Evolutionary conservation across 2,329 filamentous ascomycete genomes (phyloP).

Genomic region (Fusarium bactridioides): DNA sequence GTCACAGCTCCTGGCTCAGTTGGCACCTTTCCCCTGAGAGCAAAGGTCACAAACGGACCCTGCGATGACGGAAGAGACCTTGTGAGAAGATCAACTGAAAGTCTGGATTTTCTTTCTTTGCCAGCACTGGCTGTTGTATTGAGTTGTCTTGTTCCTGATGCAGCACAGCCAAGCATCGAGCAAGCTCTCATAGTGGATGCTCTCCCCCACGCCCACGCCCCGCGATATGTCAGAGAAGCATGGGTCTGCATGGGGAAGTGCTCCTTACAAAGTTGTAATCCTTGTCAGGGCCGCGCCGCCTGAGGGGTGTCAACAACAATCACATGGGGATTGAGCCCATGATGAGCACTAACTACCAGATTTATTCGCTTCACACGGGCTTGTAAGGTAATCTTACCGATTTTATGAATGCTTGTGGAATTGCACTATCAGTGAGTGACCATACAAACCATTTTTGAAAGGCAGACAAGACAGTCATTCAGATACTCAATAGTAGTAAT

Average conservation of each 20-base stretch:
- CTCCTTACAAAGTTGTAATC: conserved; percentile 9
- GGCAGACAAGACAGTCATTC: background rate
- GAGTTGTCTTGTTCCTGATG: background rate
- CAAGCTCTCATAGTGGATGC: conserved; percentile 7
- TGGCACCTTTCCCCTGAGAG: background rate
- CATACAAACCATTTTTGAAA: conserved; percentile 3
- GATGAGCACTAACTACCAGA: conserved; percentile 13
- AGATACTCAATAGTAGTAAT: background rate
- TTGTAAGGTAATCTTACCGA: background rate
- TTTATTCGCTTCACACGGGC: conserved; percentile 1
- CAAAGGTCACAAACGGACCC: conserved; percentile 23
- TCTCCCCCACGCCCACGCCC: conserved; percentile 30
- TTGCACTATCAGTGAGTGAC: background rate
- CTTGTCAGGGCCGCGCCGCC: conserved; percentile 10
- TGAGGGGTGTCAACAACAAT: conserved; percentile 21
- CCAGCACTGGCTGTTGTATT: background rate
- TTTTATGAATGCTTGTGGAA: background rate
- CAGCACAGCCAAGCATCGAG: background rate
- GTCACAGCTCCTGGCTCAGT: background rate
- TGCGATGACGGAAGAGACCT: conserved; percentile 22
- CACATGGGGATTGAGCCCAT: conserved; percentile 7
- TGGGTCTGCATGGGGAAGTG: conserved; percentile 28
- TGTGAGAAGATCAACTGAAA: background rate
- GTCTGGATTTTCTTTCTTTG: background rate
- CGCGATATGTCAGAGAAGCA: conserved; percentile 31